Percentiles rank a stretch among this genome's conserved stretches.
Evolutionary conservation across 768 basidiomycete species (phyloP).

Genomic region (Amanita rubescens): DNA sequence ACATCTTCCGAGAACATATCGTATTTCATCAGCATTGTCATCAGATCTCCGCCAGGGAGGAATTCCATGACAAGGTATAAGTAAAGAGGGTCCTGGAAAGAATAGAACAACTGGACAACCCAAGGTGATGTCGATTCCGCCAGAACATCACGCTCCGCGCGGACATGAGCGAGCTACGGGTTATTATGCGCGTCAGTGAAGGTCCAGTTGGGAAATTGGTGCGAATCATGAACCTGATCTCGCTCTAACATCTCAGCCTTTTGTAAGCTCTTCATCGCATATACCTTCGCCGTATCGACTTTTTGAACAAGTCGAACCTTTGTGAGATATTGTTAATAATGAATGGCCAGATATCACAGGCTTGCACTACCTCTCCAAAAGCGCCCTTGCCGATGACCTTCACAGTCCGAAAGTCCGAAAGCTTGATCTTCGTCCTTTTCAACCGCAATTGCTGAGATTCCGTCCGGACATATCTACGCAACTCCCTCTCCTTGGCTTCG

Average conservation of each 20-base stretch:
- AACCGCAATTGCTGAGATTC: conserved; percentile 90
- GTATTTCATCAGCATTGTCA: conserved; percentile 99
- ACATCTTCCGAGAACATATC: conserved; percentile 99
- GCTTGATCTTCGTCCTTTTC: conserved; percentile 85
- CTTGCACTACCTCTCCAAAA: conserved; percentile 80
- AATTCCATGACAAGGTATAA: conserved; percentile 95
- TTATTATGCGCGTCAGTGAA: background rate
- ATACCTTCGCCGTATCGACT: conserved; percentile 94
- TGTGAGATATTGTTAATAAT: background rate
- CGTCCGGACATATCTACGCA: conserved; percentile 77
- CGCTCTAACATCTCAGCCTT: conserved; percentile 99
- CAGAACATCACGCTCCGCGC: conserved; percentile 93
- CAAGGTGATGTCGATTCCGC: conserved; percentile 95
- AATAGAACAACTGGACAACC: conserved; percentile 98
- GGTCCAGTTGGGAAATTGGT: background rate
- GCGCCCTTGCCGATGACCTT: conserved; percentile 99
- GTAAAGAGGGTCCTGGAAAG: conserved; percentile 94
- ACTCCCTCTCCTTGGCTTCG: conserved; percentile 85
- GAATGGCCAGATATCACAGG: background rate
- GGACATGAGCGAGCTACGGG: conserved; percentile 86
- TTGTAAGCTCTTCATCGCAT: conserved; percentile 98
- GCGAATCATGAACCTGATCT: conserved; percentile 62
- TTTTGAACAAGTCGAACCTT: conserved; percentile 96
- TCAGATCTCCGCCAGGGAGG: conserved; percentile 89
- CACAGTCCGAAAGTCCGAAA: conserved; percentile 90